phyloP scores from a whole-genome alignment of 192 early-diverging fungal species.

The Podila epigama region DNA sequence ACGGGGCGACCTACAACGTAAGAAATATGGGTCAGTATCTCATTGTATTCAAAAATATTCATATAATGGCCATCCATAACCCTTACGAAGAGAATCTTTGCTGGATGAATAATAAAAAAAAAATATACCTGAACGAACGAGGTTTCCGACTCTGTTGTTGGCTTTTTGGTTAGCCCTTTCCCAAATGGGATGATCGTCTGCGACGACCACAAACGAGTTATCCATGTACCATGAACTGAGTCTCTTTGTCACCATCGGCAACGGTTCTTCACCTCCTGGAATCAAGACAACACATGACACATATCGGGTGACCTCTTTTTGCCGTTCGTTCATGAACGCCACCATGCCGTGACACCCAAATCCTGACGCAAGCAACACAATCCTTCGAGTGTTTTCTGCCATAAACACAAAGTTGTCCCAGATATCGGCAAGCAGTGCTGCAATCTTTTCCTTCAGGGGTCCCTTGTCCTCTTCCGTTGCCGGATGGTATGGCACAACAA shows the following conservation, averaged over 20 bases:
- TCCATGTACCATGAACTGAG: conserved; percentile 33
- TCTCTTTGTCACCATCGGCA: conserved; percentile 46
- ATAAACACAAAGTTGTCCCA: conserved; percentile 47
- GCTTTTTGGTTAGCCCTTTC: conserved; percentile 16
- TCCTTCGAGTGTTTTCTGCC: conserved; percentile 11
- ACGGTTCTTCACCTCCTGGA: conserved; percentile 31
- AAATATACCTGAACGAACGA: conserved; percentile 28
- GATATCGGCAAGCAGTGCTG: conserved; percentile 35
- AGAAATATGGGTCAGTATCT: not conserved
- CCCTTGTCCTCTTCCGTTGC: conserved; percentile 37
- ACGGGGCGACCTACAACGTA: conserved; percentile 1
- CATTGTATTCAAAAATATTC: not conserved
- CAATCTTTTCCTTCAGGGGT: conserved; percentile 32
- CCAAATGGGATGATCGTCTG: conserved; percentile 44
- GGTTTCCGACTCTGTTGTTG: conserved; percentile 19
- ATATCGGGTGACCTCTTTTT: conserved; percentile 32
- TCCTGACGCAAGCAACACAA: conserved; percentile 45
- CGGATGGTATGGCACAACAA: conserved; percentile 30
- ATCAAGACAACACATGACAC: conserved; percentile 48
- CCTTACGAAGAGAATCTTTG: not conserved
- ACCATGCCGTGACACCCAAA: conserved; percentile 46
- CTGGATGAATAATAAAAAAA: not conserved
- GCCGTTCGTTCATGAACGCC: conserved; percentile 47
- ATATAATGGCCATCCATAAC: not conserved
- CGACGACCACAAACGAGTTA: conserved; percentile 31